These are phyloP conservation scores for Calycina marina DNA, from an alignment of 2,329 filamentous ascomycete species.

Conservation along the genomic window DNA sequence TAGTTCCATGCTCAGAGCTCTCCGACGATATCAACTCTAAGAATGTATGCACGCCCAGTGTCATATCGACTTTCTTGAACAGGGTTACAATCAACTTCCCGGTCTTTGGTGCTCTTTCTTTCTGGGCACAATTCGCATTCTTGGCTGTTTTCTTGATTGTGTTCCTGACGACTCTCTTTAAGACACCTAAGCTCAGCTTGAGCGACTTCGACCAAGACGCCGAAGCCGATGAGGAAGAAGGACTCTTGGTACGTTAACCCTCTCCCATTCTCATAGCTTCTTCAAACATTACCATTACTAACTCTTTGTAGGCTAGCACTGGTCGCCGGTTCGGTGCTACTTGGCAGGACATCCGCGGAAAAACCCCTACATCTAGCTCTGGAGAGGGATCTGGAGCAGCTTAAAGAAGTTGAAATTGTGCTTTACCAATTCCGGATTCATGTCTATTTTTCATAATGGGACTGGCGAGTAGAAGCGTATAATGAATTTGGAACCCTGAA, in stretches of 20 bases:
- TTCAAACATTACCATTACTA: not conserved
- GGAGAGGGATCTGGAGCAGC: too few relatives aligned
- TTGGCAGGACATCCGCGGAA: constrained; percentile 69
- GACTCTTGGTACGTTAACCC: constrained; percentile 40
- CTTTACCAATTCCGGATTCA: too few relatives aligned
- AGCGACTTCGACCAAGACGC: constrained; percentile 75
- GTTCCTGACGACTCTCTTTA: constrained; percentile 65
- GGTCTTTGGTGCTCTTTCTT: constrained; percentile 82
- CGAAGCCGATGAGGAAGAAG: constrained; percentile 87
- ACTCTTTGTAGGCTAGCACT: constrained; percentile 54
- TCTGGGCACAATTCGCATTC: constrained; percentile 94
- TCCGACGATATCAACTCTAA: constrained; percentile 55
- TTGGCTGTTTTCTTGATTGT: constrained; percentile 71
- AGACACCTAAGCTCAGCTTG: constrained; percentile 63
- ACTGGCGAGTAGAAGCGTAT: too few relatives aligned
- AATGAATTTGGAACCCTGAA: too few relatives aligned
- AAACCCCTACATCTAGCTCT: constrained; percentile 11
- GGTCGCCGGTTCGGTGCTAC: constrained; percentile 69
- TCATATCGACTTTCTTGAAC: constrained; percentile 88
- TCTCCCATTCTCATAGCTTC: not conserved
- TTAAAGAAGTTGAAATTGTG: too few relatives aligned
- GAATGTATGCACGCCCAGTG: constrained; percentile 76
- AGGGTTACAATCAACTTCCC: constrained; percentile 87
- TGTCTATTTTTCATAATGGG: too few relatives aligned
- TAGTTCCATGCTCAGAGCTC: constrained; percentile 71